phyloP scores from a whole-genome alignment of 305 asterid genomes.

The Fraxinus angustifolia region DNA sequence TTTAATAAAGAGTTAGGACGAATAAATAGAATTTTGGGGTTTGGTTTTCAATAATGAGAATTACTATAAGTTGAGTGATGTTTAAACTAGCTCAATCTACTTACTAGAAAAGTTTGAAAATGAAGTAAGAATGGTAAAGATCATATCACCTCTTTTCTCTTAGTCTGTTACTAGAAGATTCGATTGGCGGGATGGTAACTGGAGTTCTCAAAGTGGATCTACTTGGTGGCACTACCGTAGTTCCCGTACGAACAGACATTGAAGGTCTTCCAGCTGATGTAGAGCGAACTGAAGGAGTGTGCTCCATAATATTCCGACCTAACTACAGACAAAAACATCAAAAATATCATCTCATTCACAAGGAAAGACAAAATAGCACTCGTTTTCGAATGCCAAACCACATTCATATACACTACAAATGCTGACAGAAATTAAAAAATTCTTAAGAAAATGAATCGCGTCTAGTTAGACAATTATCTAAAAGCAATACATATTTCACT shows the following conservation, averaged over 20 bases:
- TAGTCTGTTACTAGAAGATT: constrained; percentile 63
- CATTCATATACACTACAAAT: constrained; percentile 6
- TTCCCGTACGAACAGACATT: constrained; percentile 61
- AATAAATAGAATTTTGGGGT: too few relatives aligned
- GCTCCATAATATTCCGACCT: constrained; percentile 92
- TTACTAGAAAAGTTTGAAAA: not conserved
- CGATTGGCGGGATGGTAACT: constrained; percentile 64
- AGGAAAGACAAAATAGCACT: constrained; percentile 20
- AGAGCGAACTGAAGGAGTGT: constrained; percentile 77
- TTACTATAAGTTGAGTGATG: not conserved
- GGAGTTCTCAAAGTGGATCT: constrained; percentile 64
- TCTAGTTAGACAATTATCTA: constrained; percentile 1
- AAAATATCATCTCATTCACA: constrained; percentile 31
- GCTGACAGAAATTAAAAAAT: constrained; percentile 6
- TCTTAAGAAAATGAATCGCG: constrained; percentile 12
- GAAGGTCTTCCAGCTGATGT: constrained; percentile 94
- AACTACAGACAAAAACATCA: constrained; percentile 61
- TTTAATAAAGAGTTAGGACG: too few relatives aligned
- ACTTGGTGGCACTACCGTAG: constrained; percentile 52
- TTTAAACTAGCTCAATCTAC: not conserved
- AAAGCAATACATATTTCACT: constrained; percentile 9
- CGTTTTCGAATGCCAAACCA: constrained; percentile 2
- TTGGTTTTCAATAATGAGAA: too few relatives aligned
- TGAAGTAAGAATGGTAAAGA: constrained; percentile 1
- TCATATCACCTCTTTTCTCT: constrained; percentile 63